phyloP scores from a whole-genome alignment of 768 basidiomycete species.

The Macrolepiota fuliginosa region DNA sequence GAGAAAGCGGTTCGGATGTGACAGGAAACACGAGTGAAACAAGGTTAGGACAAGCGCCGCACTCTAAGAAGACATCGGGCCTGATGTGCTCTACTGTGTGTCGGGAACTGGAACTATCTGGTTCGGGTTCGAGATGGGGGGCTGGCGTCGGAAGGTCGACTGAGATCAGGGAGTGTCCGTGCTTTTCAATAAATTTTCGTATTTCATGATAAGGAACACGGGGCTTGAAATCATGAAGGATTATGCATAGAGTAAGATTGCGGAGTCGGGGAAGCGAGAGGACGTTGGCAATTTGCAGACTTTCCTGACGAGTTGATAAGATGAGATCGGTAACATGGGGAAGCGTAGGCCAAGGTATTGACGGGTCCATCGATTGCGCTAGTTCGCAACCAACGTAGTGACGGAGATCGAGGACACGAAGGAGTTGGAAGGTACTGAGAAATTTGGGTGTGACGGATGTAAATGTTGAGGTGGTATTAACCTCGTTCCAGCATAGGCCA shows the following conservation, averaged over 20 bases:
- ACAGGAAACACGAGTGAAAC: slow-evolving; percentile 40
- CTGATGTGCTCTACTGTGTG: slow-evolving; percentile 31
- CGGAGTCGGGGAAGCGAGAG: slow-evolving; percentile 41
- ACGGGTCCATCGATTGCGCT: slow-evolving; percentile 14
- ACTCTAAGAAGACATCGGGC: slow-evolving; percentile 40
- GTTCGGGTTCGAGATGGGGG: slow-evolving; percentile 31
- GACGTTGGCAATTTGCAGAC: slow-evolving; percentile 34
- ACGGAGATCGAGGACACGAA: slow-evolving; percentile 47
- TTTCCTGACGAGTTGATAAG: slow-evolving; percentile 35
- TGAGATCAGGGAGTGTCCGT: slow-evolving; percentile 36
- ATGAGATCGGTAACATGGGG: slow-evolving; percentile 43
- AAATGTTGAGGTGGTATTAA: slow-evolving; percentile 13
- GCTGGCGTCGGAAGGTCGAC: slow-evolving; percentile 40
- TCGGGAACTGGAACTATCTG: slow-evolving; percentile 23
- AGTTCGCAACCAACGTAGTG: slow-evolving; percentile 31
- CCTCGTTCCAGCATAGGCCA: slow-evolving; percentile 45
- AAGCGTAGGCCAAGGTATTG: slow-evolving; percentile 26
- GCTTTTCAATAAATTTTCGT: slow-evolving; percentile 34
- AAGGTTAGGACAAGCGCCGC: slow-evolving; percentile 43
- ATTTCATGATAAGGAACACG: slow-evolving; percentile 25
- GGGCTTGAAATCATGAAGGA: slow-evolving; percentile 27
- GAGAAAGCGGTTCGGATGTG: slow-evolving; percentile 28
- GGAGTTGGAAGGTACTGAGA: slow-evolving; percentile 35
- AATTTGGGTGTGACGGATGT: slow-evolving; percentile 33
- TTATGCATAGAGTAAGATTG: slow-evolving; percentile 28